These are phyloP conservation scores for Agrocybe praecox DNA, from an alignment of 768 basidiomycete genomes.

Conservation along the genomic window DNA sequence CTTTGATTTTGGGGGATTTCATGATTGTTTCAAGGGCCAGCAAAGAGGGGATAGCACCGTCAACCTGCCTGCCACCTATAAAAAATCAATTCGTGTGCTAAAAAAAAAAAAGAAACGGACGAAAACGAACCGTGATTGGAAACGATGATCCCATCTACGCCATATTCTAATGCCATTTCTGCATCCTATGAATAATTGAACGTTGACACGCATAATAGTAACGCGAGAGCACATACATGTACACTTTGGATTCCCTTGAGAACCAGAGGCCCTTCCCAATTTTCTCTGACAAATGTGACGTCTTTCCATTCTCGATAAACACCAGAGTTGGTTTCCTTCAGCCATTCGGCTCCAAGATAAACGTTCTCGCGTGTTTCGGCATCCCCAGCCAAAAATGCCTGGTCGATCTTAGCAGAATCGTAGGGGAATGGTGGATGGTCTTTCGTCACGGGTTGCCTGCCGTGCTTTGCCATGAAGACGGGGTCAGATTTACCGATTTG, in stretches of 20 bases:
- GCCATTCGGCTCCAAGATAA: conserved; percentile 61
- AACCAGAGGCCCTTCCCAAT: conserved; percentile 79
- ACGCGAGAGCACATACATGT: conserved; percentile 38
- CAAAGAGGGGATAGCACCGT: conserved; percentile 77
- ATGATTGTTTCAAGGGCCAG: conserved; percentile 72
- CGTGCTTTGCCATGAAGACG: conserved; percentile 68
- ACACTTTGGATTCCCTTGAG: conserved; percentile 78
- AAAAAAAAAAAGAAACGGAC: neutral
- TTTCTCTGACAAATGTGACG: conserved; percentile 62
- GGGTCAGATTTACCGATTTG: conserved; percentile 77
- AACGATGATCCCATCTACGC: conserved; percentile 75
- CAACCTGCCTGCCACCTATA: conserved; percentile 74
- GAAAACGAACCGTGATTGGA: conserved; percentile 70
- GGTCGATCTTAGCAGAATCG: conserved; percentile 48
- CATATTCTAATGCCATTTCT: conserved; percentile 62
- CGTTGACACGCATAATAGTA: too few species aligned
- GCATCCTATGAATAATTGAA: conserved; percentile 49
- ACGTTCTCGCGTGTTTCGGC: conserved; percentile 36
- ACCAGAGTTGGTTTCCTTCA: conserved; percentile 65
- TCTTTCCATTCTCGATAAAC: conserved; percentile 72
- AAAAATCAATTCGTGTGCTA: neutral
- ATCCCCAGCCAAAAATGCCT: conserved; percentile 48
- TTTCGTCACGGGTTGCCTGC: conserved; percentile 44
- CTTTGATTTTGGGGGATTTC: conserved; percentile 57
- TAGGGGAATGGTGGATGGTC: conserved; percentile 59